phyloP scores from a whole-genome alignment of 225 moss, liverwort and hornwort genomes.

The Sphagnum contortum region DNA sequence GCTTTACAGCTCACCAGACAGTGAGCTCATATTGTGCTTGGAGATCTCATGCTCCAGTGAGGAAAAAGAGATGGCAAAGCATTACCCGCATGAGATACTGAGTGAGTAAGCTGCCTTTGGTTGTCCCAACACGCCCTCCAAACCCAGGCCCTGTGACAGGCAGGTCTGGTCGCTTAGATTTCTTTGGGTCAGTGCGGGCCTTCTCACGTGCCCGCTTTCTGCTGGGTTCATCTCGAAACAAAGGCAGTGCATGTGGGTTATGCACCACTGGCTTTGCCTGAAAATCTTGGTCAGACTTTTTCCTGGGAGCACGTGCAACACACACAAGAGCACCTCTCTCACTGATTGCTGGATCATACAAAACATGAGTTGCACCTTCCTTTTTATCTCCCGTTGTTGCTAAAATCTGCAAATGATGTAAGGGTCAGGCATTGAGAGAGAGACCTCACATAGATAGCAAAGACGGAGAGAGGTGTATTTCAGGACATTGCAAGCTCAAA shows the following conservation, averaged over 20 bases:
- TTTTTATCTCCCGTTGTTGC: conserved; percentile 81
- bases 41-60: too few species aligned
- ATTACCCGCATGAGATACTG: conserved; percentile 95
- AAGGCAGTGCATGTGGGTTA: conserved; percentile 90
- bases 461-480: too few species aligned
- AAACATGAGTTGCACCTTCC: conserved; percentile 64
- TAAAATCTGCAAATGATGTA: conserved; percentile 59
- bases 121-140: conserved; percentile 95
- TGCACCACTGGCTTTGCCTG: conserved; percentile 83
- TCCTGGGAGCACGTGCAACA: conserved; percentile 87
- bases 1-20: too few species aligned
- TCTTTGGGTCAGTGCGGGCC: conserved; percentile 76
- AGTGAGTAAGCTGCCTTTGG: conserved; percentile 92
- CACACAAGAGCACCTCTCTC: conserved; percentile 92
- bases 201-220: conserved; percentile 94
- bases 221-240: conserved; percentile 95
- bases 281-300: conserved; percentile 85
- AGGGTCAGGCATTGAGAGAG: not conserved
- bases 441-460: too few species aligned
- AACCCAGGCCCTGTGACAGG: conserved; percentile 96
- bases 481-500: too few species aligned
- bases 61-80: too few species aligned
- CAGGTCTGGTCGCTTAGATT: conserved; percentile 86
- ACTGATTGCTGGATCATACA: conserved; percentile 91
- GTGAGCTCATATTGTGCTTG: too few species aligned